These are phyloP conservation scores for Adansonia gregorii DNA, from an alignment of 441 rosid species.

Conservation along the genomic window DNA sequence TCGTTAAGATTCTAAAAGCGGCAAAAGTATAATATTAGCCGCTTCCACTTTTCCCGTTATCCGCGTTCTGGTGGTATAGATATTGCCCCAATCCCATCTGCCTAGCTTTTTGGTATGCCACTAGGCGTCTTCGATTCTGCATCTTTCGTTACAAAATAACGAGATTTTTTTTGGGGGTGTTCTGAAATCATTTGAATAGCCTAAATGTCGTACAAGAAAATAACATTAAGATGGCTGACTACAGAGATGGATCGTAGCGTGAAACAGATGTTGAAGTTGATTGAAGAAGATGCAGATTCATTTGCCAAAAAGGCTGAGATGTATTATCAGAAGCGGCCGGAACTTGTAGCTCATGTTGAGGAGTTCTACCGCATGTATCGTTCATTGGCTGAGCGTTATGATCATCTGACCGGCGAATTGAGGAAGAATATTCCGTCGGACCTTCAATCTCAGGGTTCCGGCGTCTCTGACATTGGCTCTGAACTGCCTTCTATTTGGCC, in stretches of 20 bases:
- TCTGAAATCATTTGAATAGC: neutral
- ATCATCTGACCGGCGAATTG: slow-evolving; percentile 78
- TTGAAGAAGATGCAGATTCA: slow-evolving; percentile 91
- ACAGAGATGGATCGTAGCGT: slow-evolving; percentile 85
- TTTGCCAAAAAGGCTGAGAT: slow-evolving; percentile 90
- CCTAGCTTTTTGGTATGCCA: neutral
- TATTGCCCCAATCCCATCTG: neutral
- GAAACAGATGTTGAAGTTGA: slow-evolving; percentile 77
- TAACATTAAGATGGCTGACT: slow-evolving; percentile 32
- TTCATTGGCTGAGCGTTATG: slow-evolving; percentile 87
- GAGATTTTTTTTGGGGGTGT: neutral
- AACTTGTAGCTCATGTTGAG: slow-evolving; percentile 73
- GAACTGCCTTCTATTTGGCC: slow-evolving; percentile 48
- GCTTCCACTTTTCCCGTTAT: neutral
- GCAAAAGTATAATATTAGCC: neutral
- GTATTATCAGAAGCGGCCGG: slow-evolving; percentile 89
- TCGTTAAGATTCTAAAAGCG: neutral
- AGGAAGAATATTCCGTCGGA: slow-evolving; percentile 67
- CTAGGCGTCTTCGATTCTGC: neutral
- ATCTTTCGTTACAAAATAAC: neutral
- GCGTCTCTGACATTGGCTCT: slow-evolving; percentile 55
- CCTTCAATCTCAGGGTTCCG: slow-evolving; percentile 80
- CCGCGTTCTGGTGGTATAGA: neutral
- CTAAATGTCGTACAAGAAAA: slow-evolving; percentile 13
- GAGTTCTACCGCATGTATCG: slow-evolving; percentile 90